phyloP scores from a whole-genome alignment of 306 rosid genomes.

The Quercus variabilis region DNA sequence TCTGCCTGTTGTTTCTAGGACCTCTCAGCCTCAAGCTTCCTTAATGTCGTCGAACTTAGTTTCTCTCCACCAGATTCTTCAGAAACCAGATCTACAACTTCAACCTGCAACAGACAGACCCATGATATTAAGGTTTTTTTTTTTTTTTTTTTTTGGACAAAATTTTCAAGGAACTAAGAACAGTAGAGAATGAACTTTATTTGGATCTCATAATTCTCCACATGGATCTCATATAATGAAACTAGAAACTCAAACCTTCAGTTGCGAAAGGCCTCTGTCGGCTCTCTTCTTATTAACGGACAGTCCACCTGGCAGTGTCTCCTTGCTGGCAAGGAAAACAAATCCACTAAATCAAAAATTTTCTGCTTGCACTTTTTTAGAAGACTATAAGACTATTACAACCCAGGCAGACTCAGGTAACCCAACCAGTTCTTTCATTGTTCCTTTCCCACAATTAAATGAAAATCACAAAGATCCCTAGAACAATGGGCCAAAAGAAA shows the following conservation, averaged over 20 bases:
- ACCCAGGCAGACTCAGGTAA: no score
- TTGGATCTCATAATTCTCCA: neutral
- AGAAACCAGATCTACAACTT: conserved; percentile 80
- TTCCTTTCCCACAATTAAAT: neutral
- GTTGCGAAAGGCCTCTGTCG: conserved; percentile 66
- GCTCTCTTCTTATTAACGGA: conserved; percentile 82
- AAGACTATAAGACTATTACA: neutral
- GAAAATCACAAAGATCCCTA: conserved; percentile 11
- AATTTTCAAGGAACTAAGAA: neutral
- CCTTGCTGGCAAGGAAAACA: conserved; percentile 62
- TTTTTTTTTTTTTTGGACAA: neutral
- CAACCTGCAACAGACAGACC: conserved; percentile 61
- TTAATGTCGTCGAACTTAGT: conserved; percentile 69
- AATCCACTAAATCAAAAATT: conserved; percentile 14
- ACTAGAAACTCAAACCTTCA: conserved; percentile 59
- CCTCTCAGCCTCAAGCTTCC: conserved; percentile 75
- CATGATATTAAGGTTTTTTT: conserved; percentile 1
- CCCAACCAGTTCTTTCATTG: neutral
- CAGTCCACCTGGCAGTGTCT: conserved; percentile 87
- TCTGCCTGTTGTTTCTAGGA: conserved; percentile 32
- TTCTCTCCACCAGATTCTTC: conserved; percentile 61
- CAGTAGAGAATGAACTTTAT: neutral
- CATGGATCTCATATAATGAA: neutral
- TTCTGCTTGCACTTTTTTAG: neutral
- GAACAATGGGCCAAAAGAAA: neutral